A percentile compares a stretch with the other conserved stretches of the same genome.
phyloP scores from a whole-genome alignment of 2,329 filamentous ascomycete genomes.

The Grosmannia serpens region DNA sequence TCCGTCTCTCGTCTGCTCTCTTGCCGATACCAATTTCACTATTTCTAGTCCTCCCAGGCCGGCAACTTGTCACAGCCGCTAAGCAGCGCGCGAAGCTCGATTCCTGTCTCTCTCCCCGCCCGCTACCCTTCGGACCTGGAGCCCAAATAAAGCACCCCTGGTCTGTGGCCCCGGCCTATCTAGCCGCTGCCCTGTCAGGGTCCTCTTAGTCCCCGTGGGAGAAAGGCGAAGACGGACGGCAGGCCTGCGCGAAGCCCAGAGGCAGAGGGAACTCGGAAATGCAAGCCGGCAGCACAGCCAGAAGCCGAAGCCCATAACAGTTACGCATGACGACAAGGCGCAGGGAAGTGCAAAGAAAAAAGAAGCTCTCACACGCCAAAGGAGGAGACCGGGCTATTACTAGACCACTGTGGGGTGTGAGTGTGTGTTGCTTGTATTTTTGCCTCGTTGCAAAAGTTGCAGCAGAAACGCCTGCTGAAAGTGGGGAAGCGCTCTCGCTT shows the following conservation, averaged over 20 bases:
- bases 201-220: neutral
- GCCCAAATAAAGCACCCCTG: neutral
- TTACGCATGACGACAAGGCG: neutral
- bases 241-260: neutral
- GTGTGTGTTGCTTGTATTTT: neutral
- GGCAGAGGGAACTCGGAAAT: neutral
- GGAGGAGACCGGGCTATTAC: neutral
- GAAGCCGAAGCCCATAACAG: neutral
- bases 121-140: neutral
- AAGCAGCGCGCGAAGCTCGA: neutral
- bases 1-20: neutral
- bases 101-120: neutral
- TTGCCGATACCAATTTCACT: neutral
- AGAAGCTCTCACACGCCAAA: neutral
- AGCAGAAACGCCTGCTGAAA: neutral
- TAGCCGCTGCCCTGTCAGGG: neutral
- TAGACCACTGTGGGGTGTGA: neutral
- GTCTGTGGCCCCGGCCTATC: neutral
- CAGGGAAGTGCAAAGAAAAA: neutral
- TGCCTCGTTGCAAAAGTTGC: neutral
- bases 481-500: neutral
- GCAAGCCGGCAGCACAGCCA: neutral
- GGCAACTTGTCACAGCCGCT: neutral
- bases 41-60: neutral
- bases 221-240: neutral